Base-by-base conservation (phyloP, 495 filamentous ascomycete species). In the Immersiella caudata region DNA sequence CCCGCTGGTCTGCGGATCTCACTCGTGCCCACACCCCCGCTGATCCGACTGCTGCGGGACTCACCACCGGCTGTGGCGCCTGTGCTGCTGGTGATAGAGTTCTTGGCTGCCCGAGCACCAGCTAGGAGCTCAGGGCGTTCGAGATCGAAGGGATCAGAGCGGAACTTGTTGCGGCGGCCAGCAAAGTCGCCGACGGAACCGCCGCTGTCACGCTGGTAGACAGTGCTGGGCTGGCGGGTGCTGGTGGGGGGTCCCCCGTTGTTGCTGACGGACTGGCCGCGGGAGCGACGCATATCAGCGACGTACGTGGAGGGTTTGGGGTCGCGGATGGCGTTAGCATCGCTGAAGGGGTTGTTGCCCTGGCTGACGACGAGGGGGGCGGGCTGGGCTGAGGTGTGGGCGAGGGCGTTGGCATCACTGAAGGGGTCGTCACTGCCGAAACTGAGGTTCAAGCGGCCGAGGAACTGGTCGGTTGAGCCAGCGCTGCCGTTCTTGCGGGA, bases 141-240 rank as follows among this genome's bases (percentile, higher is more conserved):
- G 0, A 90, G 76, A 69, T 91, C 89, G 68, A 90, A 91, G 0
- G 88, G 88, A 61, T 91, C 85, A 18, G 87, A 90, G 64, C 87
- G 87, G 71, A 83, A 84, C 64, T 84, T 86, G 60, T 80, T 81
- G 66, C 80, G 75, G 11, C 76, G 71, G 7, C 73, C 75, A 4
- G 72, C 68, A 24, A 78, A 68, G 3, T 74, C 74, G 12, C 67
- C 68, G 14, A 78, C 68, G 20, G 76, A 80, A 56, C 62, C 67
- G 25, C 64, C 66, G 46, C 76, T 80, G 3, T 79, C 77, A 54
- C 77, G 79, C 70, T 49, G 61, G 64, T 78, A 74, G 57, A 72
- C 35, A 62, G 73, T 73, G 36, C 71, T 72, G 26, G 70, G 71
- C 26, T 67, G 70, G 20, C 68, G 72, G 55, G 27, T 63, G 62